Base-by-base conservation (phyloP, 1,139 yeast species). In the Geotrichum carabidarum region DNA sequence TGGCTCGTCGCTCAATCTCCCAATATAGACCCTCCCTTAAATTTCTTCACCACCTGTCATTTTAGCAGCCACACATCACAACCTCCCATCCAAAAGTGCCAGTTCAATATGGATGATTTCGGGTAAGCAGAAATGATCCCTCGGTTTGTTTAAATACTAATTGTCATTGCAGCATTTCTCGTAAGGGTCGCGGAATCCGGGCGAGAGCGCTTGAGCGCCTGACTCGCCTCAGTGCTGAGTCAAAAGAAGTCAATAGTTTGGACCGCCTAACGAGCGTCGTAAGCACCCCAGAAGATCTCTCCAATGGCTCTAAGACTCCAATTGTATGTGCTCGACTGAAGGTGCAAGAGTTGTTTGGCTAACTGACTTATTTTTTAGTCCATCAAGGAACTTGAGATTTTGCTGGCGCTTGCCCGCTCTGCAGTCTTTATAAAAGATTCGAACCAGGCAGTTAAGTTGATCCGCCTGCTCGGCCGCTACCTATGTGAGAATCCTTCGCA, bases 321-420 rank as follows among this genome's bases (percentile, higher is more conserved):
- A 66, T 63, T 62, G 65, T 62, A 54, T 34, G 68, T 56, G 44
- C 54, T 14, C 27, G 27, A 22, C 42, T 44, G 22, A 44, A 17
- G 47, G 31, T 35, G 40, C n/a, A n/a, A 27, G 49, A 6, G 46
- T 51, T 8, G 43, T 17, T 30, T 37, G 15, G 30, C 36, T 12
- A 17, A 15, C 53, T 50, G 46, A 54, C 51, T 34, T 31, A 14
- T 27, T 8, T 59, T 5, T 37, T 32, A 56, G 69, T 67, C 62
- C 51, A 68, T 62, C 37, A 79, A 78, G 53, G 95, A 89, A 66
- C 78, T 83, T 64, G 95, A 90, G 64, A 81, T 84, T 5, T 71
- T 90, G 55, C 65, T 83, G 51, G 88, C 95, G 0, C 70, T 89
- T 31, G 80, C 87, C 54, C 77, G 76, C 27, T 74, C 88, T 17